These are phyloP conservation scores for Exophiala calicioides DNA, from an alignment of 2,329 filamentous ascomycete genomes.

Conservation along the genomic window DNA sequence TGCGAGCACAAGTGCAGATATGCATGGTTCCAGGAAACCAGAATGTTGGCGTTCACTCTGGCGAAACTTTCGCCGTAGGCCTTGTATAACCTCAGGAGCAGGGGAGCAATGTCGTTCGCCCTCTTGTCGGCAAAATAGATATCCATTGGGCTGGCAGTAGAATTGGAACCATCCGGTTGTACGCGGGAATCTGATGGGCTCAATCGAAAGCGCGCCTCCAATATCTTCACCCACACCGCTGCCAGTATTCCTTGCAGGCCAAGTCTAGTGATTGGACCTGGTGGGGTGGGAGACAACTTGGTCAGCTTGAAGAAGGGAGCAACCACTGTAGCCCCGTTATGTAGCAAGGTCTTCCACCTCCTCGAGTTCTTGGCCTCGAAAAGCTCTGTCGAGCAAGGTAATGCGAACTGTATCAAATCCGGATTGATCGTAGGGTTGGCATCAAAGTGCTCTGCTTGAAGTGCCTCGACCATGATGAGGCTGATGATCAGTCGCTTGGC, in stretches of 20 bases:
- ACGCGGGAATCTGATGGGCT: background rate
- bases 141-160: background rate
- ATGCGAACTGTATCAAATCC: background rate
- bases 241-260: slow-evolving; percentile 1
- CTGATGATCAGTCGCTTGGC: background rate
- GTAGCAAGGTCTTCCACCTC: too few species aligned
- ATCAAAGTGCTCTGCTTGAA: background rate
- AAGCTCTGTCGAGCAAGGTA: background rate
- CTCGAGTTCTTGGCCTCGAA: background rate
- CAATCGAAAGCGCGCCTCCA: background rate
- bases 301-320: background rate
- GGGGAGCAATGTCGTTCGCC: background rate
- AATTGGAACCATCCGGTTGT: background rate
- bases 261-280: too few species aligned
- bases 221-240: background rate
- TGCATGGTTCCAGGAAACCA: slow-evolving; percentile 1
- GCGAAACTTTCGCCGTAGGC: background rate
- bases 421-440: background rate
- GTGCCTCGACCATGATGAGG: background rate
- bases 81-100: background rate
- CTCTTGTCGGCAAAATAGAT: background rate
- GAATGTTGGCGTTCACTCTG: background rate
- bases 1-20: background rate
- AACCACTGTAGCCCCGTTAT: too few species aligned
- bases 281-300: too few species aligned